phyloP scores from a whole-genome alignment of 176 grass and related monocot genomes.

The Oryza meridionalis region DNA sequence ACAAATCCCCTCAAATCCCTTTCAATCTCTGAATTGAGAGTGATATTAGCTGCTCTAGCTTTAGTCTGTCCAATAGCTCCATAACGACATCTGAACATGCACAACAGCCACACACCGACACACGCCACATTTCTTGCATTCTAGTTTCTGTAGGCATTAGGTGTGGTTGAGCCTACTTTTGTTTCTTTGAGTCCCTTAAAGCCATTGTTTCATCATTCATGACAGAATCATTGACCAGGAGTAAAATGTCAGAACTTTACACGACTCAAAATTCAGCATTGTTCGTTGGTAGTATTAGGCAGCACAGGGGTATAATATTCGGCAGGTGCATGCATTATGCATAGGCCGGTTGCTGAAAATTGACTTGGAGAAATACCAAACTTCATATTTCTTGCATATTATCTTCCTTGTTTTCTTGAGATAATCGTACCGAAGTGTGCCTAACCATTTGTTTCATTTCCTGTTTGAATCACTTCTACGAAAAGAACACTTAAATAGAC shows the following conservation, averaged over 20 bases:
- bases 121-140: not conserved
- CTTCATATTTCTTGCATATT: not conserved
- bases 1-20: too few species aligned
- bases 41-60: not conserved
- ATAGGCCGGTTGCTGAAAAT: constrained; percentile 1
- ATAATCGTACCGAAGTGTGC: not conserved
- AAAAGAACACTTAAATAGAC: not conserved
- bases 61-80: not conserved
- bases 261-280: constrained; percentile 32
- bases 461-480: not conserved
- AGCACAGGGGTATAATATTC: not conserved
- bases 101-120: not conserved
- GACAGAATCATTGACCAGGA: constrained; percentile 15
- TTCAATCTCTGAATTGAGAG: not conserved
- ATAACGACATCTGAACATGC: not conserved
- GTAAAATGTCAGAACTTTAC: constrained; percentile 32
- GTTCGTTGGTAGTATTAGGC: constrained; percentile 48
- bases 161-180: constrained; percentile 17
- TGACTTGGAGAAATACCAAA: constrained; percentile 21
- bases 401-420: not conserved
- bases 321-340: not conserved
- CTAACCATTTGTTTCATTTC: constrained; percentile 25
- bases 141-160: constrained; percentile 22
- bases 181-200: not conserved
- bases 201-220: not conserved